Evolutionary conservation across 768 basidiomycete genomes (phyloP).

Genomic region (Kondoa malvinella): DNA sequence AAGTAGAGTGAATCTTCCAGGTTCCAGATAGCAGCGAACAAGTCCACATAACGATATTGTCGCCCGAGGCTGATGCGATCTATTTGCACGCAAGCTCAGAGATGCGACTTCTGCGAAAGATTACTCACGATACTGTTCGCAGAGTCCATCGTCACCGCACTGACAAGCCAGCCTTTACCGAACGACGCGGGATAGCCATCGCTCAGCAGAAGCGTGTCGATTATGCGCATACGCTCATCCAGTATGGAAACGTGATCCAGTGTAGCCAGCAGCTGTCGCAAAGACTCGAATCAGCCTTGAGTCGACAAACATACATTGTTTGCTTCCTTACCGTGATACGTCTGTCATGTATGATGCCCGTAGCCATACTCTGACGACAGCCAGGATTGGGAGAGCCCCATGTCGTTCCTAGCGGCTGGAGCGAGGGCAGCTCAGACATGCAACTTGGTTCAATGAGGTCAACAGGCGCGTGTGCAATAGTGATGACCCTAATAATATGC

Average conservation of each 20-base stretch:
- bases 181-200: conserved; percentile 17
- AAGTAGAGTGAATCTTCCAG: conserved; percentile 25
- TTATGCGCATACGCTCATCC: conserved; percentile 8
- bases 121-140: conserved; percentile 8
- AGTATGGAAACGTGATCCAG: conserved; percentile 12
- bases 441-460: background rate
- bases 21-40: background rate
- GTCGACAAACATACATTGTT: background rate
- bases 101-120: background rate
- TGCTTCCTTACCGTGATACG: background rate
- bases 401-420: background rate
- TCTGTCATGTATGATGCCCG: background rate
- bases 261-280: conserved; percentile 10
- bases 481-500: too few species aligned
- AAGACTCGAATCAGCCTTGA: background rate
- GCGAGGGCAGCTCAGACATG: background rate
- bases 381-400: background rate
- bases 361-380: background rate
- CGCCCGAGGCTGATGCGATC: conserved; percentile 19
- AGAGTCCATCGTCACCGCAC: conserved; percentile 20
- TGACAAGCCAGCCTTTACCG: background rate
- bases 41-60: conserved; percentile 17
- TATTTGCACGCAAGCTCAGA: background rate
- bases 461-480: background rate
- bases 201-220: conserved; percentile 7